Evolutionary conservation across 345 rosid species (phyloP).

Genomic region (thale cress (Arabidopsis thaliana)): TAIR10.1 NC_003071.7:19483501-19484000

Average conservation of each 20-base stretch:
- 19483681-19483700: slow-evolving; percentile 21
- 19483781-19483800: slow-evolving; percentile 20
- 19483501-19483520: slow-evolving; percentile 71
- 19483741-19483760: slow-evolving; percentile 22
- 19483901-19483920: too few species aligned
- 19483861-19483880: background rate
- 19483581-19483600: slow-evolving; percentile 80
- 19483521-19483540: slow-evolving; percentile 80
- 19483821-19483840: slow-evolving; percentile 20
- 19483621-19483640: slow-evolving; percentile 85
- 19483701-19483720: slow-evolving; percentile 30
- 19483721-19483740: slow-evolving; percentile 30
- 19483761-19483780: slow-evolving; percentile 24
- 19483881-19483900: too few species aligned
- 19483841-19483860: background rate
- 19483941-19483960: too few species aligned
- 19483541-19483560: slow-evolving; percentile 75
- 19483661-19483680: slow-evolving; percentile 52
- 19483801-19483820: slow-evolving; percentile 23
- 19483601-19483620: slow-evolving; percentile 87
- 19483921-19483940: too few species aligned
- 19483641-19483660: slow-evolving; percentile 77
- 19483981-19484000: too few species aligned
- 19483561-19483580: slow-evolving; percentile 79
- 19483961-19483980: too few species aligned